Percentiles rank a stretch among this genome's conserved stretches.
phyloP scores from a whole-genome alignment of 2,329 filamentous ascomycete species.

The Aspergillus spinulosporus region DNA sequence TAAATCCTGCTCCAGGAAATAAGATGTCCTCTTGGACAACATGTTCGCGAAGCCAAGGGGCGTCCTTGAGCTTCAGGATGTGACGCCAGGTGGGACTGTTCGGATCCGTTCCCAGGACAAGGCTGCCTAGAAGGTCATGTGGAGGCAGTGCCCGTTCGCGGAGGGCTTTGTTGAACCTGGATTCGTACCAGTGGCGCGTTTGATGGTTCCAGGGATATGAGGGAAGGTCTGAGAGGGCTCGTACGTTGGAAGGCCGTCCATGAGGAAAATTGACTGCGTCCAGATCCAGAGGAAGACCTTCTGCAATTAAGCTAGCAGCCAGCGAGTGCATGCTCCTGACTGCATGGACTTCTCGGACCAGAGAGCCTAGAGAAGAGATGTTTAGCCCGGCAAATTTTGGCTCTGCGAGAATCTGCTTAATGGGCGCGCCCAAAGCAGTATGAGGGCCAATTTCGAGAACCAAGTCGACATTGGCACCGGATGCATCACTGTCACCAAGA shows the following conservation, averaged over 20 bases:
- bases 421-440: slow-evolving; percentile 36
- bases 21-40: not conserved
- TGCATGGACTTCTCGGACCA: slow-evolving; percentile 1
- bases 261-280: not conserved
- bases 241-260: not conserved
- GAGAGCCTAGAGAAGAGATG: not conserved
- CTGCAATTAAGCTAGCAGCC: not conserved
- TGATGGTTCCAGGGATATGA: slow-evolving; percentile 14
- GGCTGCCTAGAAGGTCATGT: slow-evolving; percentile 15
- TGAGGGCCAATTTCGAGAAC: slow-evolving; percentile 38
- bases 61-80: not conserved
- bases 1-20: not conserved
- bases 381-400: not conserved
- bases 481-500: not conserved
- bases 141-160: slow-evolving; percentile 8
- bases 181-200: slow-evolving; percentile 12
- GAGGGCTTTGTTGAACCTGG: slow-evolving; percentile 3
- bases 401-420: slow-evolving; percentile 18
- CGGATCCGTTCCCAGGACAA: not conserved
- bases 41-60: slow-evolving; percentile 10
- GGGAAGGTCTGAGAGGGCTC: slow-evolving; percentile 8
- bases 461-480: slow-evolving; percentile 17
- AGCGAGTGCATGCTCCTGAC: slow-evolving; percentile 4
- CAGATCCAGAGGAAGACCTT: not conserved
- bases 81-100: slow-evolving; percentile 3